Evolutionary conservation across 2,329 filamentous ascomycete species (phyloP), one percentile per base, ranked within the genome.

Genomic region (Lachnellula hyalina): DNA sequence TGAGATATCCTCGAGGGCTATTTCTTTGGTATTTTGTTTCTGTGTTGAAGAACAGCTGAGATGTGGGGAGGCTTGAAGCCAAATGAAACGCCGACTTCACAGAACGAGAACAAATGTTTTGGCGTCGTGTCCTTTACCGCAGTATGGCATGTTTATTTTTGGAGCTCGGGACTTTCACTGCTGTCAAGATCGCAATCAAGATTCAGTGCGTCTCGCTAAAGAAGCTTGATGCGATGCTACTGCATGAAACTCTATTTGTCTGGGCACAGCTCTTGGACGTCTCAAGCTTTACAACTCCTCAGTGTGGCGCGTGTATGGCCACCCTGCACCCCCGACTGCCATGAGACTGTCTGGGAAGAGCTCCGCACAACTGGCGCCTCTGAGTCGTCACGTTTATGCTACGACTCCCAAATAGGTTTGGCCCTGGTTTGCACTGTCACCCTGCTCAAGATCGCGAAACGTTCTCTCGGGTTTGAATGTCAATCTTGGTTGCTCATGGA

Each of bases 321-420:
- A 54, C 40, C 53, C 51, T 34, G 46, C 59, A 42, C 57, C 59
- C 63, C 63, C 53, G 58, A 66, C 64, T 58, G 28, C 57, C 60
- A 61, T 65, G 63, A 66, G 61, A 66, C 62, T 53, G 47, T 57
- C 58, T 58, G 55, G 55, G 23, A 54, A 50, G 46, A 50, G 38
- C 21, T 53, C 53, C 50, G 53, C 50, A 55, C 19, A 59, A 58
- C 46, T 40, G 47, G 42, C 32, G 49, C 15, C 40, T 28, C 23
- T 55, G 51, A 51, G 32, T 55, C 47, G 48, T 42, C 52, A 38
- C 51, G 49, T 58, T 54, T 51, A 17, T 51, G 44, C 49, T 41
- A 51, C 44, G 32, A 38, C 17, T 23, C 35, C 17, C 28, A 41
- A n/a, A 25, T 28, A 15, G 28, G 25, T 47, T 8, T 19, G 23